A percentile compares a stretch with the other conserved stretches of the same genome.
Conservation (phyloP, 2,329 filamentous ascomycete species). For the Alternaria novae-zelandiae region DNA sequence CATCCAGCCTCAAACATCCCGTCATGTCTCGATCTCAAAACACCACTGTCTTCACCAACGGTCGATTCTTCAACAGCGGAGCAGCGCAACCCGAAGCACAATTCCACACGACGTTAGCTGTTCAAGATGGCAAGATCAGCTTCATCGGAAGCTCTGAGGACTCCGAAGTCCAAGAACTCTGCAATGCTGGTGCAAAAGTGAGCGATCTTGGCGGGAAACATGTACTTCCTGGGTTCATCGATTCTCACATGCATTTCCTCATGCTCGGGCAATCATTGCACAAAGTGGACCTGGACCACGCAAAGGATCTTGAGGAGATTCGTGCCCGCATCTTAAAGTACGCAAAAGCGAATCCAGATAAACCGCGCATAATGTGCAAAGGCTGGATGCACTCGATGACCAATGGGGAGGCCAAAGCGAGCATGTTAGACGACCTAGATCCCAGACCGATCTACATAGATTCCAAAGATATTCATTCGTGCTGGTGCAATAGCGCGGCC, state of each 20-base stretch:
- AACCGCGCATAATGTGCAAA: constrained; percentile 58
- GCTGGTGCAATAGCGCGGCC: constrained; percentile 62
- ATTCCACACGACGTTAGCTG: constrained; percentile 45
- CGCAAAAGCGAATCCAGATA: constrained; percentile 54
- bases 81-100: constrained; percentile 5
- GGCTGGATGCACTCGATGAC: constrained; percentile 66
- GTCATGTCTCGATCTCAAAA: constrained; percentile 15
- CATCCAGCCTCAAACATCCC: background rate
- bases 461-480: constrained; percentile 63
- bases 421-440: constrained; percentile 60
- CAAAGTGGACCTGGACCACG: constrained; percentile 58
- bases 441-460: constrained; percentile 62
- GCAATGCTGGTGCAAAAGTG: constrained; percentile 21
- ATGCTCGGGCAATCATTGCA: constrained; percentile 62
- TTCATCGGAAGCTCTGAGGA: constrained; percentile 47
- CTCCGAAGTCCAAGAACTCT: constrained; percentile 36
- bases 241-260: constrained; percentile 65
- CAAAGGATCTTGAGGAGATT: constrained; percentile 59
- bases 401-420: constrained; percentile 56
- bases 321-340: constrained; percentile 54
- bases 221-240: constrained; percentile 63
- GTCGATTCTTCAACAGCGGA: constrained; percentile 28
- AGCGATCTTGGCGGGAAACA: constrained; percentile 48
- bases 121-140: constrained; percentile 50
- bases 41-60: constrained; percentile 36